Evolutionary conservation across 306 rosid genomes (phyloP), one percentile per base, ranked within the genome.

Genomic region (Mucuna pruriens): DNA sequence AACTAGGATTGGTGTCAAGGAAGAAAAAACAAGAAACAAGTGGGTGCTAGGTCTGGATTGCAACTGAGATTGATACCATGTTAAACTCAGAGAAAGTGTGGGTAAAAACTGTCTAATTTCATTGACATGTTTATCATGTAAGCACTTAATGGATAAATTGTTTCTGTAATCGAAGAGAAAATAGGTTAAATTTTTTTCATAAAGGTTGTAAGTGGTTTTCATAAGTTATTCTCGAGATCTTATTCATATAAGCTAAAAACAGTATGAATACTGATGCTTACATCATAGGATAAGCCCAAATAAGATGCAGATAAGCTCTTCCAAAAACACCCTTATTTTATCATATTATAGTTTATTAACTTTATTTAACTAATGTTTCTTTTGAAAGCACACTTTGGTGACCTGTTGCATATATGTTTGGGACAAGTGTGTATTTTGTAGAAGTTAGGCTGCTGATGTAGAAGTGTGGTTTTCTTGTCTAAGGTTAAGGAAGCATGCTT

Each of bases 381-480:
- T 5, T 61, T 61, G 40, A 71, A 69, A 45, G 70, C 64, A 31
- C 84, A 60, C 62, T 75, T 70, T 63, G 54, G 49, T 66, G 40
- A 49, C 68, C 72, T 49, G 34, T 78, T 70, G 72, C 65, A 55
- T 54, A 67, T 38, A 20, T 64, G 23, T 45, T 64, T 19, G 22
- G 45, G 46, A 71, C 33, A 12, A 36, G 49, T 58, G 54, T 67
- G 76, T 11, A 48, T 39, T 69, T 39, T 76, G 45, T 68, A 38
- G 71, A 70, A 55, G 26, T 61, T 48, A 16, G 54, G 79, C 63
- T 71, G 79, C 63, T 71, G 68, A n/a, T 68, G 54, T 68, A 26
- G 42, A 76, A 58, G 58, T 83, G 46, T 20, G n/a, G 38, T 61
- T 82, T 62, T 58, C 81, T 69, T 76, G 54, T 57, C 65, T 60